Percentiles rank a stretch among this genome's conserved stretches.
Conservation (phyloP, 495 filamentous ascomycete species). For the Cercophora newfieldiana region DNA sequence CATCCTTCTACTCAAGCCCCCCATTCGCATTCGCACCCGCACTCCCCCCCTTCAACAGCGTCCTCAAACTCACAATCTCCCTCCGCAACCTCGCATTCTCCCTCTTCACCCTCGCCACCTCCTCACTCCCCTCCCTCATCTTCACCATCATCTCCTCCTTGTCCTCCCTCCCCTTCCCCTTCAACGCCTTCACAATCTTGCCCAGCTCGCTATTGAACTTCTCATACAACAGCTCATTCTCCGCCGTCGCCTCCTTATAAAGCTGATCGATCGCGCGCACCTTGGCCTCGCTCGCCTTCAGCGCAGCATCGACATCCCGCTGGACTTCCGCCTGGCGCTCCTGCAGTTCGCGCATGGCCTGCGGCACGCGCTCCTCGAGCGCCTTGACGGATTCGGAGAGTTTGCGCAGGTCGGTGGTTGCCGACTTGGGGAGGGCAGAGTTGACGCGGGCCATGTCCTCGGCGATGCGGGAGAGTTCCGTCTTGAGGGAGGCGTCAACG, state of each 20-base stretch:
- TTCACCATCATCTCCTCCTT: constrained; percentile 71
- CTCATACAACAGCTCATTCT: constrained; percentile 93
- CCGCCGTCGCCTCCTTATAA: constrained; percentile 83
- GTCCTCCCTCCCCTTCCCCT: constrained; percentile 65
- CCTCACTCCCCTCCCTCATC: constrained; percentile 66
- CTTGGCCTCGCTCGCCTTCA: constrained; percentile 72
- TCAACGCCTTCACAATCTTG: constrained; percentile 74
- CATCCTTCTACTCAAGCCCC: background rate
- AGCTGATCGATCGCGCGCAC: constrained; percentile 83
- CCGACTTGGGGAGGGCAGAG: constrained; percentile 40
- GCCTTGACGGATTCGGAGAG: constrained; percentile 57
- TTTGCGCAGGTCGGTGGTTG: constrained; percentile 44
- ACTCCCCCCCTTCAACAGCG: constrained; percentile 43
- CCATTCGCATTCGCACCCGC: constrained; percentile 20
- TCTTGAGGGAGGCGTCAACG: constrained; percentile 66
- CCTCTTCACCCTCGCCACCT: constrained; percentile 69
- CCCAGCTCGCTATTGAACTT: constrained; percentile 88
- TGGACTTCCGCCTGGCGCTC: constrained; percentile 61
- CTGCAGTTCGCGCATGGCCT: constrained; percentile 60
- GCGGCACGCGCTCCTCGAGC: constrained; percentile 66
- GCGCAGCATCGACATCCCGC: constrained; percentile 65
- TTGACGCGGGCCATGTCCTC: constrained; percentile 74
- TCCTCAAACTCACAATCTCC: constrained; percentile 52
- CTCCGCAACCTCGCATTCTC: constrained; percentile 66
- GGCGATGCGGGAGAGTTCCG: constrained; percentile 78